Evolutionary conservation across 768 basidiomycete species (phyloP).

Genomic region (Lenzites betulinus): DNA sequence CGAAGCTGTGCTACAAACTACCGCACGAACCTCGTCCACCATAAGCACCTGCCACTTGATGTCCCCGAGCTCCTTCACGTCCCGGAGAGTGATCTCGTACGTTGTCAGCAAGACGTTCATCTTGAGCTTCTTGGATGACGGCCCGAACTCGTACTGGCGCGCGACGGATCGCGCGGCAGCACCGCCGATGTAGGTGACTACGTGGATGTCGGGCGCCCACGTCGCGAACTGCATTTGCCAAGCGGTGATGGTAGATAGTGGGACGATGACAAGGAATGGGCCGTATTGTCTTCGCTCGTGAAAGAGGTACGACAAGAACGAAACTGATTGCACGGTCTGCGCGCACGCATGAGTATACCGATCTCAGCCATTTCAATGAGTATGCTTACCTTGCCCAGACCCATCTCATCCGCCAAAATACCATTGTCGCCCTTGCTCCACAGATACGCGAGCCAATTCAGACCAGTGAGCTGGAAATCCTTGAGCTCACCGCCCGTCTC

Average conservation of each 20-base stretch:
- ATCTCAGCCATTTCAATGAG: background rate
- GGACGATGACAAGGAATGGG: slow-evolving; percentile 96
- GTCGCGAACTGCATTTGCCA: slow-evolving; percentile 94
- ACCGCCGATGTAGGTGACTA: slow-evolving; percentile 95
- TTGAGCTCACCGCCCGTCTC: slow-evolving; percentile 84
- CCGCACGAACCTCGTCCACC: slow-evolving; percentile 82
- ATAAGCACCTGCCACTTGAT: slow-evolving; percentile 98
- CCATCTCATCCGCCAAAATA: slow-evolving; percentile 99
- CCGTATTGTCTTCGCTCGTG: slow-evolving; percentile 92
- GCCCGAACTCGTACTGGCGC: slow-evolving; percentile 88
- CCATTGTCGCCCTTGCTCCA: slow-evolving; percentile 97
- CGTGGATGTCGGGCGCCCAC: slow-evolving; percentile 97
- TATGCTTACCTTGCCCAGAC: slow-evolving; percentile 81
- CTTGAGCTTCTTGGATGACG: slow-evolving; percentile 85
- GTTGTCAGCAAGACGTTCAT: slow-evolving; percentile 98
- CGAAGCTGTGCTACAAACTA: slow-evolving; percentile 2
- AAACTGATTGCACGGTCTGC: slow-evolving; percentile 93
- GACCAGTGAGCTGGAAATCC: slow-evolving; percentile 96
- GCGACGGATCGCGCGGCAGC: slow-evolving; percentile 88
- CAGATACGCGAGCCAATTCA: slow-evolving; percentile 98
- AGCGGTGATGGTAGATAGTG: slow-evolving; percentile 95
- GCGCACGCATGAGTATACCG: slow-evolving; percentile 9
- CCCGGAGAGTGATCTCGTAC: slow-evolving; percentile 93
- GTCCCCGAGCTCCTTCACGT: slow-evolving; percentile 82
- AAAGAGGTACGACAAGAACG: slow-evolving; percentile 94